Evolutionary conservation across 2,329 filamentous ascomycete species (phyloP), one percentile per base, ranked within the genome.

Genomic region (Claviceps sp.): DNA sequence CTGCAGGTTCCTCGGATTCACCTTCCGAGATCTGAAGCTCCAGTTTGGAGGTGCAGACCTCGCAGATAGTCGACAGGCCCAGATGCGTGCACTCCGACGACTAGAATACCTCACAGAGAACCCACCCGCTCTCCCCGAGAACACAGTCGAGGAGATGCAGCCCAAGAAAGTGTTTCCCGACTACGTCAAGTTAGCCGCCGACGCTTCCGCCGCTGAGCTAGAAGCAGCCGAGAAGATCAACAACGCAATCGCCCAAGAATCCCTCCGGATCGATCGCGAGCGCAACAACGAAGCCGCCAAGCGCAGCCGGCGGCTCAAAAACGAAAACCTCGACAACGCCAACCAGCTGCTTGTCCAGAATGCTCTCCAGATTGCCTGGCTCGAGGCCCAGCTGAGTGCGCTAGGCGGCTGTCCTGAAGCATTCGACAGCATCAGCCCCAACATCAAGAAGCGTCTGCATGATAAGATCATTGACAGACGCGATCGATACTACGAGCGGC

Each of bases 261-360:
- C 57, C 8, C 60, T 62, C 52, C 48, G 24, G 4, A 47, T 62
- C 1, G 63, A 68, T 17, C 59, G 64, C 2, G 53, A 60, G 43
- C 59, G 68, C 4, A 71, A 71, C 59, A 71, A 70, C 54, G 53
- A 58, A 39, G 65, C 69, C 0, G 69, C 69, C 24, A 67, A 65
- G 56, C 65, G 68, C 50, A 66, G 62, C 11, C 61, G 69, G 1
- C 41, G 42, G 0, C n/a, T 58, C 42, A 63, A 60, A 52, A 30
- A 51, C 1, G 48, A 43, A 11, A 60, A 52, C 17, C 38, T 55
- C 19, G 41, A 39, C 17, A 55, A 55, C 16, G 53, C 53, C 40
- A 53, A 41, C 37, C 48, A 38, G 19, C 34, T 5, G 13, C 38
- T 53, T 1, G 19, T 68, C 45, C 22, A 58, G 0, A 43, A 56